These are phyloP conservation scores for Tricholoma matsutake DNA, from an alignment of 768 basidiomycete species.

Conservation along the genomic window DNA sequence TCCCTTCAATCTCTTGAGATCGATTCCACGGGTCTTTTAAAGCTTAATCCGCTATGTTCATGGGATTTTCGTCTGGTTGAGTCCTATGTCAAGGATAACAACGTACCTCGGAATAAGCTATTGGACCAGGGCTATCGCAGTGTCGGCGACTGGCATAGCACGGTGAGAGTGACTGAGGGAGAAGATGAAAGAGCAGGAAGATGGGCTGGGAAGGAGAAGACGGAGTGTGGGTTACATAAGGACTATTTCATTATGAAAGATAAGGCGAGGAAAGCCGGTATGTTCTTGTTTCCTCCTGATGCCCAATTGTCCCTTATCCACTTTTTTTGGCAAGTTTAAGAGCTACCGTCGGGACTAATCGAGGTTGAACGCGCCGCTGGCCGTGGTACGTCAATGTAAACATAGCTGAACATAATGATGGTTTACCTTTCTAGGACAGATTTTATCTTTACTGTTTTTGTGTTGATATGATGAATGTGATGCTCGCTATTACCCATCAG, in stretches of 20 bases:
- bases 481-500: background rate
- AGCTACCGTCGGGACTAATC: slow-evolving; percentile 1
- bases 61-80: slow-evolving; percentile 88
- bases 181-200: slow-evolving; percentile 88
- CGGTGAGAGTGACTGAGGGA: slow-evolving; percentile 60
- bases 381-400: background rate
- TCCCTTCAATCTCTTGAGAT: slow-evolving; percentile 83
- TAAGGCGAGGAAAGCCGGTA: slow-evolving; percentile 37
- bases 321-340: slow-evolving; percentile 1
- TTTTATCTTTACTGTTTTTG: slow-evolving; percentile 5
- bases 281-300: slow-evolving; percentile 5
- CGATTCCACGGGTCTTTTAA: slow-evolving; percentile 85
- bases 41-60: slow-evolving; percentile 88
- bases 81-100: slow-evolving; percentile 75
- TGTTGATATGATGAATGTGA: background rate
- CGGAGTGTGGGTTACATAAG: slow-evolving; percentile 93
- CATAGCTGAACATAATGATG: background rate
- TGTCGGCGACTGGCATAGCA: slow-evolving; percentile 98
- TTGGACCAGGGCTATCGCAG: slow-evolving; percentile 91
- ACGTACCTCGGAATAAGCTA: slow-evolving; percentile 85
- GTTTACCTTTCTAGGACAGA: background rate
- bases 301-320: background rate
- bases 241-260: slow-evolving; percentile 81
- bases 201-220: slow-evolving; percentile 89
- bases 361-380: background rate